phyloP scores from a whole-genome alignment of 305 asterid species.

The Solanum hybrid region DNA sequence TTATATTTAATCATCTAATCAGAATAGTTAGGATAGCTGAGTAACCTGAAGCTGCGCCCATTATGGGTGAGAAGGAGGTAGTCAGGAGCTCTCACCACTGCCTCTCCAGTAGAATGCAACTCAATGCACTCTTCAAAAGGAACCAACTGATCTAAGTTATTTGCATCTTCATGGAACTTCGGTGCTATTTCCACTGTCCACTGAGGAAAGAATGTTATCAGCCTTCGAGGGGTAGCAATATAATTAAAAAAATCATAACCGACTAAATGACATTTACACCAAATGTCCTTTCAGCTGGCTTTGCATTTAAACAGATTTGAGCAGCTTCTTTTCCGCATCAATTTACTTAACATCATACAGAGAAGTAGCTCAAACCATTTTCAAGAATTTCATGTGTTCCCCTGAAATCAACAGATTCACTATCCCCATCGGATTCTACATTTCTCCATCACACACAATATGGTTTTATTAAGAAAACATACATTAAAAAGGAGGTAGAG shows the following conservation, averaged over 20 bases:
- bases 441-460: neutral
- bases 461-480: neutral
- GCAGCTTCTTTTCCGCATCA: neutral
- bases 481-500: neutral
- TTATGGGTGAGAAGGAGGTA: slow-evolving; percentile 86
- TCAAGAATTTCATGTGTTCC: neutral
- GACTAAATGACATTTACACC: neutral
- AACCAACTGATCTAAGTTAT: slow-evolving; percentile 86
- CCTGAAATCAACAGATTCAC: neutral
- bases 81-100: slow-evolving; percentile 84
- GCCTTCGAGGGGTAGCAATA: neutral
- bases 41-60: slow-evolving; percentile 94
- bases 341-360: neutral
- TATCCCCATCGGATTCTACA: neutral
- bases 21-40: slow-evolving; percentile 1
- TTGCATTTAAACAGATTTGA: neutral
- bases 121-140: slow-evolving; percentile 86
- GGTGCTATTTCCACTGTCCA: slow-evolving; percentile 94
- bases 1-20: neutral
- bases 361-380: neutral
- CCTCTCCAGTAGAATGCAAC: slow-evolving; percentile 60
- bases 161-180: slow-evolving; percentile 86
- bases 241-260: neutral
- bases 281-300: slow-evolving; percentile 3
- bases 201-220: slow-evolving; percentile 37